Evolutionary conservation across 768 basidiomycete species (phyloP).

Genomic region (Lenzites betulinus): DNA sequence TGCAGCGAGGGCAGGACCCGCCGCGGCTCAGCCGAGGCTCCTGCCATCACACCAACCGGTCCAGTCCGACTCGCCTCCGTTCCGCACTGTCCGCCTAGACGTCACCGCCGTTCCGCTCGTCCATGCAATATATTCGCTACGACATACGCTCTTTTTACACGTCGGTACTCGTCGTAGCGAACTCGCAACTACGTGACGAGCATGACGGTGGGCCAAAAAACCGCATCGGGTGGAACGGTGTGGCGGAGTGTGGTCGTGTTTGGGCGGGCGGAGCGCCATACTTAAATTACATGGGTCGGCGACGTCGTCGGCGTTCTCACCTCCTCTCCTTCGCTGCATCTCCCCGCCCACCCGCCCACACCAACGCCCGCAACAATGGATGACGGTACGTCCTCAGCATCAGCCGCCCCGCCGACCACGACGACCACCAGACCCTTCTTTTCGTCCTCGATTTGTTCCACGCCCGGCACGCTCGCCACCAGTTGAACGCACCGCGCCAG

Average conservation of each 20-base stretch:
- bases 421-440: conserved; percentile 38
- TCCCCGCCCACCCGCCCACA: conserved; percentile 23
- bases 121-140: not conserved
- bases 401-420: conserved; percentile 61
- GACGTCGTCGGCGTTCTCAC: conserved; percentile 19
- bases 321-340: conserved; percentile 22
- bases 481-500: conserved; percentile 11
- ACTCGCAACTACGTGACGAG: no score
- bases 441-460: conserved; percentile 14
- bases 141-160: no score
- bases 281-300: conserved; percentile 13
- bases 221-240: conserved; percentile 7
- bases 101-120: not conserved
- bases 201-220: not conserved
- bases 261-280: conserved; percentile 14
- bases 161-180: no score
- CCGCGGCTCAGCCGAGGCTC: conserved; percentile 30
- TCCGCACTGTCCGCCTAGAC: conserved; percentile 1
- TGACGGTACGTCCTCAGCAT: conserved; percentile 86
- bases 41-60: conserved; percentile 30
- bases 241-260: conserved; percentile 29
- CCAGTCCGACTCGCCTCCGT: conserved; percentile 27
- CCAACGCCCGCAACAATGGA: conserved; percentile 45
- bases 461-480: conserved; percentile 8
- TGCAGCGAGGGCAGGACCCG: conserved; percentile 22